Conservation (phyloP, 495 filamentous ascomycete genomes). For the Cladorrhinum samala region DNA sequence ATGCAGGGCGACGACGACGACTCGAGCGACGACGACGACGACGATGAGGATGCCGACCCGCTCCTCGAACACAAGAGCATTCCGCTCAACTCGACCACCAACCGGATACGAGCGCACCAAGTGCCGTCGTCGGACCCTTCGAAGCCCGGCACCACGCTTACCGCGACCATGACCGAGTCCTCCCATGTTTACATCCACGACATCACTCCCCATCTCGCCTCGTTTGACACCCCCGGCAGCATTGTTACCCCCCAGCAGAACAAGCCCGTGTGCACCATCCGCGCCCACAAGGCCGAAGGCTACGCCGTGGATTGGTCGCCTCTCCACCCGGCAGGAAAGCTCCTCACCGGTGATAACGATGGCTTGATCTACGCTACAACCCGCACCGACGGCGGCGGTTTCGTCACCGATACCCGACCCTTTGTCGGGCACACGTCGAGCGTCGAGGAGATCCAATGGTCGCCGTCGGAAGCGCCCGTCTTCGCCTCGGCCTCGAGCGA, state of each 20-base stretch:
- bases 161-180: conserved; percentile 86
- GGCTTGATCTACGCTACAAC: conserved; percentile 85
- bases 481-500: conserved; percentile 91
- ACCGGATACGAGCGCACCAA: conserved; percentile 83
- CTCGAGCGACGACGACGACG: conserved; percentile 66
- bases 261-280: conserved; percentile 78
- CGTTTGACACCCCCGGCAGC: conserved; percentile 83
- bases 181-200: conserved; percentile 88
- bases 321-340: conserved; percentile 63
- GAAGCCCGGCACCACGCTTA: conserved; percentile 68
- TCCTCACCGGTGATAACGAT: conserved; percentile 85
- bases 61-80: conserved; percentile 91
- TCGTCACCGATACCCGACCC: conserved; percentile 72
- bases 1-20: conserved; percentile 66
- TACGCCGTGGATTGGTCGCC: conserved; percentile 95
- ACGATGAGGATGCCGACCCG: conserved; percentile 76
- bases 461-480: conserved; percentile 80
- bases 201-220: conserved; percentile 74
- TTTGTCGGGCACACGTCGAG: conserved; percentile 78
- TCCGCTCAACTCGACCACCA: conserved; percentile 76
- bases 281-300: conserved; percentile 87
- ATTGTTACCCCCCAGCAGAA: conserved; percentile 71
- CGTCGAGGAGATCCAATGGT: conserved; percentile 96
- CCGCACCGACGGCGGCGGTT: conserved; percentile 76
- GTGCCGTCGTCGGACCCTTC: conserved; percentile 61